phyloP scores from a whole-genome alignment of 2,329 filamentous ascomycete species.

The Trichoderma simmonsii region DNA sequence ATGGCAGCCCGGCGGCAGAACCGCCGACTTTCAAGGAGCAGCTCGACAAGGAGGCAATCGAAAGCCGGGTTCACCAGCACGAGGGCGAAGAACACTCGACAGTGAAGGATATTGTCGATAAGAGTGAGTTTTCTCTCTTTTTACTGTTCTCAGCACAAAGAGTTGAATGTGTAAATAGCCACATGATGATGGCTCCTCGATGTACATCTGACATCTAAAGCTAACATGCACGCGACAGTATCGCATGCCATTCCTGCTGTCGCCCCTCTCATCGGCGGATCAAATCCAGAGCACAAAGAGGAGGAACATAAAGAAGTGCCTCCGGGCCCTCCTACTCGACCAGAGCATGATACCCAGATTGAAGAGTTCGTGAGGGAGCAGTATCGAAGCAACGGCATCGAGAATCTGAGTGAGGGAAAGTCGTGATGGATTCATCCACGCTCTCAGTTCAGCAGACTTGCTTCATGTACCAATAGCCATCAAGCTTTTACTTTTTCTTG shows the following conservation, averaged over 20 bases:
- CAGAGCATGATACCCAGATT: slow-evolving; percentile 47
- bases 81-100: not conserved
- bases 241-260: slow-evolving; percentile 44
- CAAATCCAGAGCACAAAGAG: slow-evolving; percentile 28
- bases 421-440: not conserved
- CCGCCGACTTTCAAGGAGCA: slow-evolving; percentile 41
- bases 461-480: not conserved
- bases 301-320: slow-evolving; percentile 22
- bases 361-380: slow-evolving; percentile 53
- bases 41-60: slow-evolving; percentile 41
- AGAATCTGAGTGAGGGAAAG: not conserved
- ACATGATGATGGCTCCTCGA: not conserved
- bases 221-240: slow-evolving; percentile 29
- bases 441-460: not conserved
- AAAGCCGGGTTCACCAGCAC: slow-evolving; percentile 25
- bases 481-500: not conserved
- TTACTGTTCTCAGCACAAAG: not conserved
- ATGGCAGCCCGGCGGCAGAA: not conserved
- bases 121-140: not conserved
- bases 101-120: not conserved
- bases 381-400: slow-evolving; percentile 40
- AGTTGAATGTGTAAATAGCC: not conserved
- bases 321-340: slow-evolving; percentile 42
- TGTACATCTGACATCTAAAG: not conserved
- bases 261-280: slow-evolving; percentile 39